Conservation (phyloP, 1,284 basidiomycete species). For the Porodaedalea pini region DNA sequence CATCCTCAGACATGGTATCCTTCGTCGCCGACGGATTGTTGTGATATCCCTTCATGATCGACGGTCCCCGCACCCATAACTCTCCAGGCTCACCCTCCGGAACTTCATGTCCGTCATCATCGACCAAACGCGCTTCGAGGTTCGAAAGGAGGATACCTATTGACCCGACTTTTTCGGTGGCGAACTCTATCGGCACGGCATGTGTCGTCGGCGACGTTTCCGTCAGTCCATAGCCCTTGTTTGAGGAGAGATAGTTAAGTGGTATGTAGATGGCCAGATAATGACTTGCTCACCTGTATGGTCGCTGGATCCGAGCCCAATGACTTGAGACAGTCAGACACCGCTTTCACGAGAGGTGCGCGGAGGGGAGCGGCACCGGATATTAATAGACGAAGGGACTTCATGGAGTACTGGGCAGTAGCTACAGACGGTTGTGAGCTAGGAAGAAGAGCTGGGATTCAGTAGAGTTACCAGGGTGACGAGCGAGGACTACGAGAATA, state of each 20-base stretch:
- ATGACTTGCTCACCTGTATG: conserved; percentile 45
- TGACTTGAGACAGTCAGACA: conserved; percentile 37
- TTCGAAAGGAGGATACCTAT: conserved; percentile 77
- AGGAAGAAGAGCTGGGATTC: not conserved
- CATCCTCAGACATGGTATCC: conserved; percentile 62
- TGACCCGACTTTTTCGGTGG: conserved; percentile 50
- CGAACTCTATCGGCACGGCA: conserved; percentile 40
- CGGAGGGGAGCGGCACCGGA: conserved; percentile 85
- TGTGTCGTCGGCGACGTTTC: conserved; percentile 70
- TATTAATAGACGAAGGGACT: conserved; percentile 55
- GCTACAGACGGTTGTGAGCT: conserved; percentile 31
- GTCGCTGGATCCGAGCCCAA: conserved; percentile 35
- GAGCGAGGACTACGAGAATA: conserved; percentile 69
- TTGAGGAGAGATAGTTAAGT: conserved; percentile 3
- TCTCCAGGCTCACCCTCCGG: conserved; percentile 66
- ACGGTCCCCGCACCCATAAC: conserved; percentile 75
- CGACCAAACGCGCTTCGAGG: conserved; percentile 72
- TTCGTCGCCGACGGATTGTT: conserved; percentile 66
- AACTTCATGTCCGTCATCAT: conserved; percentile 46
- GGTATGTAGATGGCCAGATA: not conserved
- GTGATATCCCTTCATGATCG: conserved; percentile 79
- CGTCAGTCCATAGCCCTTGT: conserved; percentile 70
- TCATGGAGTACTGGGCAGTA: conserved; percentile 69
- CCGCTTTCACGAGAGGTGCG: conserved; percentile 50
- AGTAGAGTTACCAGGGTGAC: conserved; percentile 49